A percentile compares a stretch with the other conserved stretches of the same genome.
phyloP scores from a whole-genome alignment of 2,329 filamentous ascomycete species.

The Rhynchosporium secalis region DNA sequence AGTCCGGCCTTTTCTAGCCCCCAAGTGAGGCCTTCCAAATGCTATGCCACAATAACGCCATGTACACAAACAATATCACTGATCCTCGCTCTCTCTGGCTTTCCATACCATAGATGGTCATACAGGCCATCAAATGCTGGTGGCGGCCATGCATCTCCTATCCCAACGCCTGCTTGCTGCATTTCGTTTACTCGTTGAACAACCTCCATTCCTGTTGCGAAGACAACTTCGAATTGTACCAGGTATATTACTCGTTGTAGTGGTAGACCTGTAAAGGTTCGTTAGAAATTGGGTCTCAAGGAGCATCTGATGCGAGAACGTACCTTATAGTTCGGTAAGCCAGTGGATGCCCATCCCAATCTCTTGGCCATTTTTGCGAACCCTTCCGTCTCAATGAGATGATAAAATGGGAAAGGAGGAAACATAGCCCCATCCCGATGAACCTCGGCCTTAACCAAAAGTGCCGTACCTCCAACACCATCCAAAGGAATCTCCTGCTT shows the following conservation, averaged over 20 bases:
- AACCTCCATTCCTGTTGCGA: conserved; percentile 23
- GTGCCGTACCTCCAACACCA: conserved; percentile 87
- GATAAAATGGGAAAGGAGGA: conserved; percentile 92
- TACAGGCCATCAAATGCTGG: neutral
- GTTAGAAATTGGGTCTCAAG: neutral
- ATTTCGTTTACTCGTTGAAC: neutral
- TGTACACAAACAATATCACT: conserved; percentile 10
- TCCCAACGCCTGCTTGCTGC: neutral
- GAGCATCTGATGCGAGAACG: conserved; percentile 34
- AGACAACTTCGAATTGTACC: conserved; percentile 32
- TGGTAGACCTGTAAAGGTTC: conserved; percentile 34
- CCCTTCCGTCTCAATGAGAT: conserved; percentile 95
- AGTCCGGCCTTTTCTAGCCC: no score
- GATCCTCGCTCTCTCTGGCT: neutral
- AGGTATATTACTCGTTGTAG: conserved; percentile 36
- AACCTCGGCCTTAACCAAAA: conserved; percentile 94
- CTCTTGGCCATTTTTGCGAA: conserved; percentile 96
- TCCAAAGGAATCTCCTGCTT: conserved; percentile 74
- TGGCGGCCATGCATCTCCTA: no score
- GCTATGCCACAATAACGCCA: conserved; percentile 11
- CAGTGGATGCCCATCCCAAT: conserved; percentile 80
- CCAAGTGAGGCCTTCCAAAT: neutral
- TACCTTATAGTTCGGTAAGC: conserved; percentile 97
- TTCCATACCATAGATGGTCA: neutral
- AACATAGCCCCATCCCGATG: conserved; percentile 99